phyloP scores from a whole-genome alignment of 805 yeast genomes.

The Tanozyma kutaoensis region DNA sequence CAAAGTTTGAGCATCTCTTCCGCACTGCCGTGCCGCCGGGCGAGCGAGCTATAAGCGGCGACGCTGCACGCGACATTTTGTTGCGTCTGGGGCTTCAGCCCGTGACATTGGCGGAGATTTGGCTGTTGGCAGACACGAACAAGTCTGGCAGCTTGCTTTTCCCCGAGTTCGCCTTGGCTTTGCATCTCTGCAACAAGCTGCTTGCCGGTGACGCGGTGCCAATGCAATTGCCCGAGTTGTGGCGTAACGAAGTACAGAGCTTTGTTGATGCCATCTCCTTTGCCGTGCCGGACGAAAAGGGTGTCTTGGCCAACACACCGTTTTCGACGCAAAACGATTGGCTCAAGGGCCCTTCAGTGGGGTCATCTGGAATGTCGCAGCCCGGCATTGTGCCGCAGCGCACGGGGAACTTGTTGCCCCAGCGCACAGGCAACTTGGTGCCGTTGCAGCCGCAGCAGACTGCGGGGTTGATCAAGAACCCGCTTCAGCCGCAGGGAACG shows the following conservation, averaged over 20 bases:
- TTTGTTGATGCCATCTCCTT: constrained; percentile 84
- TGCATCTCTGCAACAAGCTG: constrained; percentile 72
- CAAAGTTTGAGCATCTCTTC: constrained; percentile 74
- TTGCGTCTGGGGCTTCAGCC: constrained; percentile 71
- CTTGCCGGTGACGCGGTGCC: constrained; percentile 75
- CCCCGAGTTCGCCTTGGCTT: constrained; percentile 89
- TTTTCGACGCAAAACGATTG: constrained; percentile 18
- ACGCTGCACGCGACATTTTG: constrained; percentile 65
- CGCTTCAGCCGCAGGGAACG: too few species aligned
- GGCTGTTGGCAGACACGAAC: constrained; percentile 86
- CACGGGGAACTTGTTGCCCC: constrained; percentile 16
- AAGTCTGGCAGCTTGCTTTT: constrained; percentile 75
- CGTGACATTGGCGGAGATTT: constrained; percentile 64
- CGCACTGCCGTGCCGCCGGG: constrained; percentile 62
- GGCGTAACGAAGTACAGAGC: constrained; percentile 74
- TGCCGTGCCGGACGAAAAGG: constrained; percentile 40
- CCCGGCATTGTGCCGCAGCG: constrained; percentile 1
- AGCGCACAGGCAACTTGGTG: constrained; percentile 30
- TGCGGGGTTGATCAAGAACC: constrained; percentile 34
- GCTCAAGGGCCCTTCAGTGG: constrained; percentile 7
- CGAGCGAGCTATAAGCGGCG: constrained; percentile 58
- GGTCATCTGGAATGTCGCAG: too few species aligned
- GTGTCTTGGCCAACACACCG: constrained; percentile 30
- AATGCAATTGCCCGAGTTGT: constrained; percentile 50
- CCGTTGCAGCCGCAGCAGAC: constrained; percentile 56